Conservation (phyloP, 2,329 filamentous ascomycete genomes). For the Ceratocystis eucalypticola region DNA sequence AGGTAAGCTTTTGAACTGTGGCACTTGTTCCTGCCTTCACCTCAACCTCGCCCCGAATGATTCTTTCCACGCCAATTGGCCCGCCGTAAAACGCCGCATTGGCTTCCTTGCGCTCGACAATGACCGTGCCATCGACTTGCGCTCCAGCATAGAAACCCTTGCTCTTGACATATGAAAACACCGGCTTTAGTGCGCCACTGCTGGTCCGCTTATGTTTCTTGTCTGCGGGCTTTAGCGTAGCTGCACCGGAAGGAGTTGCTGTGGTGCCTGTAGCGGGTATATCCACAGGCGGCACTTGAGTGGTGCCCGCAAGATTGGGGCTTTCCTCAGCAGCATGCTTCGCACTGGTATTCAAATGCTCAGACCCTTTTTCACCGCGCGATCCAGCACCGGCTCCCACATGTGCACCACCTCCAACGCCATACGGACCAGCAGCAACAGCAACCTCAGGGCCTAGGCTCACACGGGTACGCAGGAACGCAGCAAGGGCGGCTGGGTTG, state of each 20-base stretch:
- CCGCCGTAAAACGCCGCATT: slow-evolving; percentile 77
- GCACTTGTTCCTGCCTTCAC: neutral
- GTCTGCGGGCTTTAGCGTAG: slow-evolving; percentile 34
- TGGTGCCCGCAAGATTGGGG: neutral
- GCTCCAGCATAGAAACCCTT: slow-evolving; percentile 79
- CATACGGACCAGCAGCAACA: slow-evolving; percentile 54
- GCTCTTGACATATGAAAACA: slow-evolving; percentile 68
- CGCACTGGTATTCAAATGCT: slow-evolving; percentile 9
- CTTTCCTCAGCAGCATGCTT: neutral
- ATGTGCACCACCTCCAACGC: slow-evolving; percentile 61
- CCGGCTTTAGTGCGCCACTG: slow-evolving; percentile 28
- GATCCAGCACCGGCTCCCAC: slow-evolving; percentile 28
- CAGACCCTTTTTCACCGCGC: slow-evolving; percentile 5
- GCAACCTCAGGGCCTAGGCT: slow-evolving; percentile 69
- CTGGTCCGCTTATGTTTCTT: slow-evolving; percentile 20
- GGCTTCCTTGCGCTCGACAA: slow-evolving; percentile 76
- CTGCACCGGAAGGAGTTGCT: slow-evolving; percentile 27
- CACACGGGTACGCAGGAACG: slow-evolving; percentile 61
- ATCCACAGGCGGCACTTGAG: neutral
- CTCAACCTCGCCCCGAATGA: slow-evolving; percentile 31
- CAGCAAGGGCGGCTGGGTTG: slow-evolving; percentile 57
- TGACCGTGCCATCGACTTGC: slow-evolving; percentile 72
- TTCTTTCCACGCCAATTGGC: slow-evolving; percentile 33
- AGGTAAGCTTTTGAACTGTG: slow-evolving; percentile 4
- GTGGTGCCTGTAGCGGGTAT: neutral